Evolutionary conservation across 2,329 filamentous ascomycete genomes (phyloP).

Genomic region (Periconia sp.): DNA sequence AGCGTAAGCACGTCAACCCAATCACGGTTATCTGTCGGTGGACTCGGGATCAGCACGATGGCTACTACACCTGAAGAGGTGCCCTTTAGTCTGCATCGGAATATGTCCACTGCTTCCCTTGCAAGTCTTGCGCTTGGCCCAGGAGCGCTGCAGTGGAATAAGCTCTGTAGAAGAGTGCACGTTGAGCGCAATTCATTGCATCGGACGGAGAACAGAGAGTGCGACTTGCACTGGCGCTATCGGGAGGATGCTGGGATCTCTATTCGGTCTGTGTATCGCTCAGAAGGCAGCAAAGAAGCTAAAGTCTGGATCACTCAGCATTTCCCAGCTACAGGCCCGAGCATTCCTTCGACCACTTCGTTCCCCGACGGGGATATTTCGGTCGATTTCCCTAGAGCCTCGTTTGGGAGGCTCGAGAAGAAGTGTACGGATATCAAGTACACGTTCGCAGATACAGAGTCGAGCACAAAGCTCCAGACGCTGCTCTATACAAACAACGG

Average conservation of each 20-base stretch:
- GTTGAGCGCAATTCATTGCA: constrained; percentile 30
- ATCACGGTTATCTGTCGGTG: constrained; percentile 10
- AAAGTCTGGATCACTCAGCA: constrained; percentile 34
- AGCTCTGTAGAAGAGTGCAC: constrained; percentile 30
- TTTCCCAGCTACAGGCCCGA: constrained; percentile 37
- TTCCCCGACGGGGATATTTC: constrained; percentile 33
- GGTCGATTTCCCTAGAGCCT: constrained; percentile 36
- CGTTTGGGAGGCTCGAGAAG: constrained; percentile 33
- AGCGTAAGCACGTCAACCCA: constrained; percentile 22
- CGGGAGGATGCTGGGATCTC: constrained; percentile 34
- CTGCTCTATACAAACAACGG: constrained; percentile 42
- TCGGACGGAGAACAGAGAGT: constrained; percentile 21
- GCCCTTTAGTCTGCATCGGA: constrained; percentile 16
- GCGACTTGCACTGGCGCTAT: constrained; percentile 36
- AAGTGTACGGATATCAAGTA: constrained; percentile 38
- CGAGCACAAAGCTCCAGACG: constrained; percentile 32
- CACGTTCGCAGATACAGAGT: constrained; percentile 21
- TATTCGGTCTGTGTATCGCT: constrained; percentile 31
- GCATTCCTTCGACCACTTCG: constrained; percentile 37
- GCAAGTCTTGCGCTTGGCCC: constrained; percentile 31
- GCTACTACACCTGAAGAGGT: constrained; percentile 28
- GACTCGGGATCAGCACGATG: constrained; percentile 18
- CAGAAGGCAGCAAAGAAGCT: constrained; percentile 18
- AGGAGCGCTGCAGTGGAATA: constrained; percentile 37
- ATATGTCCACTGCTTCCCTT: constrained; percentile 27